phyloP scores from a whole-genome alignment of 2,329 filamentous ascomycete species.

The Curvularia sp. region DNA sequence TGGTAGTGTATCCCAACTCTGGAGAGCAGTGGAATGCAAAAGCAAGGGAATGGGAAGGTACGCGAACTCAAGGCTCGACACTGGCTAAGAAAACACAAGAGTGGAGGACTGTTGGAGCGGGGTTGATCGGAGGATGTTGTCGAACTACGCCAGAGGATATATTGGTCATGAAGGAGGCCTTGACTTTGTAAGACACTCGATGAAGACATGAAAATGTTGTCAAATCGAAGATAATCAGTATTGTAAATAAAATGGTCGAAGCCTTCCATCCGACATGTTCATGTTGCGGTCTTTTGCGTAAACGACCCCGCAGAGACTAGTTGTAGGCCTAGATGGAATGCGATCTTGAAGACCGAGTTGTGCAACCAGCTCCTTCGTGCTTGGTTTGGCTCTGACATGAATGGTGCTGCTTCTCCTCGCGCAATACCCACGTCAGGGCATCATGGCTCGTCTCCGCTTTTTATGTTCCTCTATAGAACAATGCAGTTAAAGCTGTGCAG shows the following conservation, averaged over 20 bases:
- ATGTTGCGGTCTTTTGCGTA: not conserved
- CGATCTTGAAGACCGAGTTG: not conserved
- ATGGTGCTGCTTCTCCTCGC: not conserved
- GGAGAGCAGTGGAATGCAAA: conserved; percentile 56
- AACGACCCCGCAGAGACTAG: not conserved
- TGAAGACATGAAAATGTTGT: not conserved
- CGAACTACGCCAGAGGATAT: conserved; percentile 54
- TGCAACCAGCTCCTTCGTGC: not conserved
- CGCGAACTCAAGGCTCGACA: conserved; percentile 28
- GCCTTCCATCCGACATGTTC: not conserved
- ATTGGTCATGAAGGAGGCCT: conserved; percentile 37
- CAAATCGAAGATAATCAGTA: not conserved
- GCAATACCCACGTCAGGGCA: not conserved
- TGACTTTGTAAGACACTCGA: conserved; percentile 16
- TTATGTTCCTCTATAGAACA: not conserved
- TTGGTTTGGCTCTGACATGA: not conserved
- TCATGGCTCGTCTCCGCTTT: not conserved
- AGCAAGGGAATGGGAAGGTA: conserved; percentile 47
- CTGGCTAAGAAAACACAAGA: conserved; percentile 41
- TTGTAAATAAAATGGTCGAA: not conserved
- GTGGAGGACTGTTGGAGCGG: conserved; percentile 49
- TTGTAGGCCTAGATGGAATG: not conserved
- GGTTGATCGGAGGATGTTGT: conserved; percentile 58
- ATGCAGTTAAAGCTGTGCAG: not conserved
- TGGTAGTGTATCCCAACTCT: conserved; percentile 56